Conservation (phyloP, 2,329 filamentous ascomycete species). For the Penicillium sp. region DNA sequence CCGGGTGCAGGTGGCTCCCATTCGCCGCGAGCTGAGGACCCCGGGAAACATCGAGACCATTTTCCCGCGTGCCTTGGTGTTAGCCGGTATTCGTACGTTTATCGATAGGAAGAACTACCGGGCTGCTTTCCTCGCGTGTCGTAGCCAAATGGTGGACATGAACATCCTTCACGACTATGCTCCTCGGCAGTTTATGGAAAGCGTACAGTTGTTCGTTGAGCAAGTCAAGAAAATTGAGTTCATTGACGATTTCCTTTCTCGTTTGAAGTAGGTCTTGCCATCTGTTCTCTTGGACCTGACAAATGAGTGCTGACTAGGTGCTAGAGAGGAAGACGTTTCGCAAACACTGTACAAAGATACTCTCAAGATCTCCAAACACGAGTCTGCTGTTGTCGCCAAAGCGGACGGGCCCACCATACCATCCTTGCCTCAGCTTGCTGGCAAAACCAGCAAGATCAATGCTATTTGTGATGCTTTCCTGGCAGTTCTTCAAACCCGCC, state of each 20-base stretch:
- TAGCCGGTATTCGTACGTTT: slow-evolving; percentile 81
- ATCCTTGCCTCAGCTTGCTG: slow-evolving; percentile 16
- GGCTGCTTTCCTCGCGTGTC: slow-evolving; percentile 82
- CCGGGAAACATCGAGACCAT: slow-evolving; percentile 96
- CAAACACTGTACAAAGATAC: slow-evolving; percentile 94
- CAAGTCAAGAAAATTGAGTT: slow-evolving; percentile 81
- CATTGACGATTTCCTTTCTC: slow-evolving; percentile 89
- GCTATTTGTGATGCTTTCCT: slow-evolving; percentile 85
- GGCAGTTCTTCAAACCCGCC: slow-evolving; percentile 63
- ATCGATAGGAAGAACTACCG: slow-evolving; percentile 82
- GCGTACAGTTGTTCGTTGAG: slow-evolving; percentile 75
- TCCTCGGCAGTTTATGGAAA: slow-evolving; percentile 80
- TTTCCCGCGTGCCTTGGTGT: slow-evolving; percentile 86
- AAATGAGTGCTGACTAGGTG: slow-evolving; percentile 35
- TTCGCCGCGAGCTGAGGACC: too few species aligned
- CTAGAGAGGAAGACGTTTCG: slow-evolving; percentile 83
- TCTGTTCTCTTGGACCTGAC: background rate
- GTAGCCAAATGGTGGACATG: slow-evolving; percentile 94
- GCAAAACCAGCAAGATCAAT: slow-evolving; percentile 71
- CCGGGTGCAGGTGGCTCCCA: too few species aligned
- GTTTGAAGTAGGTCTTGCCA: slow-evolving; percentile 64
- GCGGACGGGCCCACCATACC: slow-evolving; percentile 26
- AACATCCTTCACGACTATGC: slow-evolving; percentile 94
- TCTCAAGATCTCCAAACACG: slow-evolving; percentile 52
- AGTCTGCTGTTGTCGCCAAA: slow-evolving; percentile 31